Base-by-base conservation (phyloP, 2,329 filamentous ascomycete species). In the Dactylellina drechsleri region DNA sequence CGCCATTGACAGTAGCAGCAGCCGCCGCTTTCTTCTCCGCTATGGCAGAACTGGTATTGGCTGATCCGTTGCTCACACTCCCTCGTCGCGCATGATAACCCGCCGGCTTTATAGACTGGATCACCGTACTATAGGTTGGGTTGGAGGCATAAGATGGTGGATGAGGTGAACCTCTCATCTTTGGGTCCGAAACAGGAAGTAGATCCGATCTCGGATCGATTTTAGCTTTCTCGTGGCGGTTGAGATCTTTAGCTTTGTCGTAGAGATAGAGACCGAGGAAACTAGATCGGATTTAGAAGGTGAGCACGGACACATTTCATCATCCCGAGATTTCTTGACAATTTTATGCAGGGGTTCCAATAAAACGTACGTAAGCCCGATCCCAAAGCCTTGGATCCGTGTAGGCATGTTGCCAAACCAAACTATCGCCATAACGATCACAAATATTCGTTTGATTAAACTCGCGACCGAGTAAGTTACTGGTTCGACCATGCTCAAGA, bases 391-490 rank as follows among this genome's bases (percentile, higher is more conserved):
- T 82, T 99, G 95, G 15, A 96, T 82, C 15, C 85, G 86, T 4
- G 92, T 97, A 36, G 95, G 97, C 0, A 91, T 88, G 82, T 90
- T 97, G 77, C 92, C 91, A 83, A 98, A 99, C 95, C 95, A 99
- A 78, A 98, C 84, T 76, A 99, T 94, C 5, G 95, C 93, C 79
- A 97, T 91, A 72, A 95, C 88, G 79, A 99, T 97, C 80, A 99
- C 94, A 80, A 97, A 97, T 12, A 99, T 95, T 57, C 95, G 91
- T 84, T 99, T 99, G 83, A 99, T 95, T 76, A 99, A 85, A 67
- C 91, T 96, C 41, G 95, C 95, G 43, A 99, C 94, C 0, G 92
- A 97, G 84, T 99, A 99, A 0, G 95, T 98, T 43, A 99, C 95
- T 0, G 95, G 95, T 0, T 93, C 96, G 12, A 98, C 91, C 84